phyloP scores from a whole-genome alignment of 441 rosid genomes.

The Erysimum cheiri region DNA sequence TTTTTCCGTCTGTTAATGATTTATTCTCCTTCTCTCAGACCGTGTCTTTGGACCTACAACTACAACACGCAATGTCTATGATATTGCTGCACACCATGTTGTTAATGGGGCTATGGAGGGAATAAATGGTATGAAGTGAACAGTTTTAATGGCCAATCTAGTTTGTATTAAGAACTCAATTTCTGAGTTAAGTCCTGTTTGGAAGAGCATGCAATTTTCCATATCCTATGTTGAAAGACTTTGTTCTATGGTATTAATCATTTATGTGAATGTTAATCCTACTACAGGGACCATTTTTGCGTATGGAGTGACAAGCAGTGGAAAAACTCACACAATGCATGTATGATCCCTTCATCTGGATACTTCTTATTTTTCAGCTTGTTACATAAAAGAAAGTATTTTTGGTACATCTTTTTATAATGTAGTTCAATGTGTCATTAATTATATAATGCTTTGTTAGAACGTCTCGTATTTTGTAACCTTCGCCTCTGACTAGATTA shows the following conservation, averaged over 20 bases:
- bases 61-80: constrained; percentile 97
- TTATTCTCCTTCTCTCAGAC: constrained; percentile 57
- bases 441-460: constrained; percentile 3
- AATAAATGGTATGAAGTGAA: constrained; percentile 67
- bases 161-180: constrained; percentile 15
- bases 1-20: constrained; percentile 28
- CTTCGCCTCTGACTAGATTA: background rate
- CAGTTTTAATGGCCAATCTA: constrained; percentile 6
- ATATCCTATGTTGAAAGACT: constrained; percentile 10
- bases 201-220: background rate
- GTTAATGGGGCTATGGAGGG: constrained; percentile 98
- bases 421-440: constrained; percentile 11
- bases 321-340: constrained; percentile 99
- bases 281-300: constrained; percentile 94
- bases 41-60: constrained; percentile 99
- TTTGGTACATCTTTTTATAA: background rate
- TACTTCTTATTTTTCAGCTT: constrained; percentile 22
- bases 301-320: constrained; percentile 99
- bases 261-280: constrained; percentile 38
- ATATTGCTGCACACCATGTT: constrained; percentile 96
- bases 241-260: constrained; percentile 5
- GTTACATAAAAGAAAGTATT: constrained; percentile 3
- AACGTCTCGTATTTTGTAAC: constrained; percentile 2
- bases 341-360: constrained; percentile 57
- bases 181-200: background rate